Base-by-base conservation (phyloP, 225 moss, liverwort and hornwort species). In the Bryum argenteum region DNA sequence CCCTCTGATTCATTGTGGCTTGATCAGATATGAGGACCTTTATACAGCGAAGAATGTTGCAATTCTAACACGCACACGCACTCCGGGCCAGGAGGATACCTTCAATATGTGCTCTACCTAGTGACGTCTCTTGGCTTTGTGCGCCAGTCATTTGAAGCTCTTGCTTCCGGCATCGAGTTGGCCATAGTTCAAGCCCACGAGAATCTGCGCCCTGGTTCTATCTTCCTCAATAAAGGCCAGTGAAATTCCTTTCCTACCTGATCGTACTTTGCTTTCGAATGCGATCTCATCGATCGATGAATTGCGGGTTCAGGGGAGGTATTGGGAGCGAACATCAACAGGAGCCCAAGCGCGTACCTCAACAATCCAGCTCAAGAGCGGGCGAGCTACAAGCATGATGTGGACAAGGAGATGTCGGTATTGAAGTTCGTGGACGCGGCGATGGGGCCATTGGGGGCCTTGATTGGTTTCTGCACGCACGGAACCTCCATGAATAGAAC, bases 381-480 rank as follows among this genome's bases (percentile, higher is more conserved):
- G 42, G 89, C 81, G n/a, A 73, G 60, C 58, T 93, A 88, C 60
- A 51, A 53, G 17, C 65, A 87, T 26, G 77, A 95, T 59, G 88
- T 93, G 10, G 93, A 95, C 65, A 95, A 95, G 79, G 74, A 81
- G 1, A 91, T 93, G 95, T 71, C 83, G 1, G 41, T 91, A 51
- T 72, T 82, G 22, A 89, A 95, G 78, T 87, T 93, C 59, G 85
- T 89, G 3, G 88, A 91, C 69, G 83, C 75, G 8, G 92, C 88
- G 71, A 83, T 80, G 83, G 91, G 89, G 66, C 86, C 88, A 8
- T 88, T 92, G 1, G 91, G 92, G 24, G 74, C 87, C 61, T 92
- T 95, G 77, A 95, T 69, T 95, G 95, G 95, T 95, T 93, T 80
- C 92, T 15, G 92, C n/a, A n/a, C 91, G 1, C 95, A 93, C 19